Base-by-base conservation (phyloP, 371 early-diverging fungal species). In the Rhizopus delemar region DNA sequence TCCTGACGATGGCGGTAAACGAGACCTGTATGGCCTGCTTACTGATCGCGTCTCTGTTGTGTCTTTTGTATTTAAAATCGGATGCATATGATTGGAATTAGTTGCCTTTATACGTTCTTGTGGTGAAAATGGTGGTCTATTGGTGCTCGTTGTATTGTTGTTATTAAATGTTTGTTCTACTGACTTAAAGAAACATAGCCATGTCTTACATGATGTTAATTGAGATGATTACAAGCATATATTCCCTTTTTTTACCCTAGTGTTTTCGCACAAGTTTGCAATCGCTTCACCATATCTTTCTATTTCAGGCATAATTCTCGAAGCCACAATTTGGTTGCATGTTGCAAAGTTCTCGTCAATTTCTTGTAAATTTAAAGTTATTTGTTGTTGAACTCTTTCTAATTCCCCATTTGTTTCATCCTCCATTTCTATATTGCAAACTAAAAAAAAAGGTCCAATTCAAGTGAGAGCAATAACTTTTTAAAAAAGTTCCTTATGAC, bases 281-380 rank as follows among this genome's bases (percentile, higher is more conserved):
- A 75, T 78, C 11, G 78, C 68, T 41, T 72, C 75, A 31, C 72
- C 63, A 46, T 70, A 82, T 28, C 67, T 66, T 22, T 85, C 82
- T 2, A 85, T 63, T 46, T 75, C 74, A 4, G 82, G 78, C 6
- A 81, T 56, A 15, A 81, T 71, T 46, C 68, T 71, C 39, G 71
- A 59, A 13, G 76, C 59, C n/a, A 81, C 70, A 39, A 80, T 72
- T 51, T 70, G 78, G 32, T 79, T 71, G 31, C 83, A 78, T 48
- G 66, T 57, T 0, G 83, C 73, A 60, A 85, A 85, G 60, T 81
- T 82, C 51, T 83, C 74, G 65, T 85, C 85, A 32, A 80, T 78
- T 2, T 66, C 69, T 60, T 81, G 80, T 9, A 84, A 56, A n/a
- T 73, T 74, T 38, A 75, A 57, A 8, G 84, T 84, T 22, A 81